phyloP scores from a whole-genome alignment of 176 grass and related monocot species.

The Zea luxurians region DNA sequence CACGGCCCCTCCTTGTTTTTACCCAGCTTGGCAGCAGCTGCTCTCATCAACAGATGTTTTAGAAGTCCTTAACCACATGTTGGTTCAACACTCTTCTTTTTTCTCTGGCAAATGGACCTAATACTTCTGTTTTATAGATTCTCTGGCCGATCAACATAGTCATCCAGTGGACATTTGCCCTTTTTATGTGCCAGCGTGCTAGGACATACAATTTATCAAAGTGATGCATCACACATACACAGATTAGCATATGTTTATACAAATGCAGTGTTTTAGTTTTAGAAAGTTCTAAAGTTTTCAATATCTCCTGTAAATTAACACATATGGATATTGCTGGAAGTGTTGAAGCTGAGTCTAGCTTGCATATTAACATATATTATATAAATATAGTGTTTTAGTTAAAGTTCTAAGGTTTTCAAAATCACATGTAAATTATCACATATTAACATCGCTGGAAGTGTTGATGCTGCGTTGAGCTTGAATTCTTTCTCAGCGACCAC shows the following conservation, averaged over 20 bases:
- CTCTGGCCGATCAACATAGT: not conserved
- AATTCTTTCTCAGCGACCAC: not conserved
- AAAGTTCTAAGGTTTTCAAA: not conserved
- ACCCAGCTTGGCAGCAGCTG: too few relatives aligned
- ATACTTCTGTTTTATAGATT: not conserved
- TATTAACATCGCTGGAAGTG: not conserved
- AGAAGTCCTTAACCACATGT: not conserved
- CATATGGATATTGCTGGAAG: not conserved
- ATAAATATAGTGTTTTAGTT: not conserved
- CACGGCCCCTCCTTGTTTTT: too few relatives aligned
- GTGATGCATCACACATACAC: not conserved
- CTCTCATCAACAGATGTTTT: too few relatives aligned
- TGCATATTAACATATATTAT: not conserved
- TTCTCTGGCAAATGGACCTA: not conserved
- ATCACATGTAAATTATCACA: not conserved
- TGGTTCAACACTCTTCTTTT: not conserved
- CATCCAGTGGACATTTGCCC: not conserved
- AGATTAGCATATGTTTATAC: not conserved
- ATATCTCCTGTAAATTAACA: too few relatives aligned
- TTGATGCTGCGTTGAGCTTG: not conserved
- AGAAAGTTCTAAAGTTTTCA: too few relatives aligned
- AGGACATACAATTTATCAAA: not conserved
- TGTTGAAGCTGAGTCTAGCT: not conserved
- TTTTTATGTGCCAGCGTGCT: not conserved
- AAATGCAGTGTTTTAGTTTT: too few relatives aligned